Evolutionary conservation across 352 stramenopile species (phyloP).

Genomic region (Stramenopiles sp.): DNA sequence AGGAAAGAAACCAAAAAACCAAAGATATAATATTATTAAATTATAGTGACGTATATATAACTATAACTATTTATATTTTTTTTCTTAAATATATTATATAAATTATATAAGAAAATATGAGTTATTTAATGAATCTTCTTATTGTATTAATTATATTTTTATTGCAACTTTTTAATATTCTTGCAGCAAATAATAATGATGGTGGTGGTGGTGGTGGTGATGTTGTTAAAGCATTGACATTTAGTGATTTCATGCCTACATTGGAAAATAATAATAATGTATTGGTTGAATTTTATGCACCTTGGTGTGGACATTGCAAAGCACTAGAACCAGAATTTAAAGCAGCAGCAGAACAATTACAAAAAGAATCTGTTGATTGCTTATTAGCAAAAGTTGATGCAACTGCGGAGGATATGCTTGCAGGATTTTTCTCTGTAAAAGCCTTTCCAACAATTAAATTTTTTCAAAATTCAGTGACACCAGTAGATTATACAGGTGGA

Average conservation of each 20-base stretch:
- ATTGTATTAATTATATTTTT: too few species aligned
- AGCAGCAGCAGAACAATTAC: not conserved
- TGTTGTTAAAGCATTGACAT: not conserved
- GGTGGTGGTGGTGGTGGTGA: not conserved
- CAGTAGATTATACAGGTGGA: not conserved
- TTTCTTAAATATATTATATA: too few species aligned
- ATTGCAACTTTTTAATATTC: too few species aligned
- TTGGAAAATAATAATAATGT: not conserved
- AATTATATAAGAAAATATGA: too few species aligned
- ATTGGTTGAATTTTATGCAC: slow-evolving; percentile 27
- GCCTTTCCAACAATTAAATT: slow-evolving; percentile 1
- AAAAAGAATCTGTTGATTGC: not conserved
- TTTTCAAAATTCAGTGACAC: not conserved
- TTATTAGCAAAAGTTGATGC: not conserved
- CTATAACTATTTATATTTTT: too few species aligned
- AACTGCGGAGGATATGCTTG: not conserved
- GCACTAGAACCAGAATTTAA: slow-evolving; percentile 37
- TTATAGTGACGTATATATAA: too few species aligned
- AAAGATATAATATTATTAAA: too few species aligned
- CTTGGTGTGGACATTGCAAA: slow-evolving; percentile 37
- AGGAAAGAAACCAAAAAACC: too few species aligned
- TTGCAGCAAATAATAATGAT: too few species aligned
- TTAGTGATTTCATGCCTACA: not conserved
- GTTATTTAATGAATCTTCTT: too few species aligned
- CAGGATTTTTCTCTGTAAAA: not conserved